Evolutionary conservation across 2,329 filamentous ascomycete species (phyloP), one percentile per base, ranked within the genome.

Genomic region (Pestalotiopsis sp.): DNA sequence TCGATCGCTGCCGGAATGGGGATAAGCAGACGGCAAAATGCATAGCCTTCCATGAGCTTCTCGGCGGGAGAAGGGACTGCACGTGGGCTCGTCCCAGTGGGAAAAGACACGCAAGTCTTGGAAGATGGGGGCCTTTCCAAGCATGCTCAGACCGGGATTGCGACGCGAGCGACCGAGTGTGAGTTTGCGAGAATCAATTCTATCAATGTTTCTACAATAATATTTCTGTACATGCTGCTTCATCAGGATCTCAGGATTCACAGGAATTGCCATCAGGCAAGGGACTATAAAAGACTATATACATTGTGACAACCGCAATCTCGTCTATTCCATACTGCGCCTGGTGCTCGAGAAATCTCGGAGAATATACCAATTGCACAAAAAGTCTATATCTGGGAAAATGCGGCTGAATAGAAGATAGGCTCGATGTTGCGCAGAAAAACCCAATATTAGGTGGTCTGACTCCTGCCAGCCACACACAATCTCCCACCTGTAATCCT

Each of bases 11-110:
- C 59, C 59, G 17, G 12, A 62, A 62, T 13, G n/a, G 59, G 25
- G 59, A 59, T 62, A 59, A 59, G 27, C n/a, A 27, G n/a, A 62
- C 59, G 59, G 36, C 27, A 62, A 62, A 62, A 40, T 40, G 31
- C n/a, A 20, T 62, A 52, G n/a, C 59, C 59, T 20, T 62, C 59
- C 59, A 62, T 62, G 27, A 62, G 25, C n/a, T 40, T 40, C 36
- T 36, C 4, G 59, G 9, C n/a, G 27, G 59, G 25, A 40, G 59
- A 17, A 40, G 59, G 36, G n/a, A 36, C 31, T 61, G 59, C 59
- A 61, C 59, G 59, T 61, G 59, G 59, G 27, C n/a, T 40, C 25
- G 31, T 36, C 17, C 17, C 20, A 25, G 57, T 36, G n/a, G 59
- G 59, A 62, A 20, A 41, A 14, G 17, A 52, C 45, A 52, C 45